These are phyloP conservation scores for Phyllosticta paracitricarpa DNA, from an alignment of 2,329 filamentous ascomycete genomes.

Conservation along the genomic window DNA sequence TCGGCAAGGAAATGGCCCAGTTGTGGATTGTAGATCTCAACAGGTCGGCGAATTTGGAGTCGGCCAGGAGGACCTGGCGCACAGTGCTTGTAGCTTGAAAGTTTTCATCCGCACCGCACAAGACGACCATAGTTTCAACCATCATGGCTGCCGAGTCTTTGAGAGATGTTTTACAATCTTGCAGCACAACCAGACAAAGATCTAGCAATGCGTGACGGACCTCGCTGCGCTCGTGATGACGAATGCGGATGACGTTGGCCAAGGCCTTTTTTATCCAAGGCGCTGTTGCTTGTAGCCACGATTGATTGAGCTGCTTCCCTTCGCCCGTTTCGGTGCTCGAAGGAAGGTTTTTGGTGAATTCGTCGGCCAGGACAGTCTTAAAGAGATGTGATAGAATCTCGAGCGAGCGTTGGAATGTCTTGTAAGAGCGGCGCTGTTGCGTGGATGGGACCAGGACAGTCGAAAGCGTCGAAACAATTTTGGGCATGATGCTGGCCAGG, in stretches of 20 bases:
- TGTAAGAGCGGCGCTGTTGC: conserved; percentile 49
- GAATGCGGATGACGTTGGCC: conserved; percentile 64
- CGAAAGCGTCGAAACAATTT: conserved; percentile 71
- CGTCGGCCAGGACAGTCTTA: conserved; percentile 37
- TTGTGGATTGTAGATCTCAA: conserved; percentile 64
- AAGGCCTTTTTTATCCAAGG: conserved; percentile 77
- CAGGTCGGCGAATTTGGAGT: conserved; percentile 51
- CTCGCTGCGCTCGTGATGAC: conserved; percentile 57
- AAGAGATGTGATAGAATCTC: conserved; percentile 44
- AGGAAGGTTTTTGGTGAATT: conserved; percentile 22
- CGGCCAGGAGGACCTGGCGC: conserved; percentile 51
- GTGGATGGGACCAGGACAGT: conserved; percentile 62
- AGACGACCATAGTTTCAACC: conserved; percentile 69
- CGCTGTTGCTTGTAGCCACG: conserved; percentile 73
- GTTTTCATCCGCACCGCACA: conserved; percentile 43
- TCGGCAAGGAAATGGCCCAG: conserved; percentile 72
- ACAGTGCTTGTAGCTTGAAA: conserved; percentile 37
- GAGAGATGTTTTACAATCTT: conserved; percentile 68
- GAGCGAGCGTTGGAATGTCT: conserved; percentile 55
- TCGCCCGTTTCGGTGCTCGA: conserved; percentile 15
- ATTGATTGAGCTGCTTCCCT: conserved; percentile 30
- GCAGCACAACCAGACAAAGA: conserved; percentile 65
- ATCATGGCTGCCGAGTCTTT: conserved; percentile 59
- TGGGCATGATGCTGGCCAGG: conserved; percentile 77
- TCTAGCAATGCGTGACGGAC: conserved; percentile 58